A percentile compares a stretch with the other conserved stretches of the same genome.
These are phyloP conservation scores for Rosa persica DNA, from an alignment of 306 rosid species.

Conservation along the genomic window DNA sequence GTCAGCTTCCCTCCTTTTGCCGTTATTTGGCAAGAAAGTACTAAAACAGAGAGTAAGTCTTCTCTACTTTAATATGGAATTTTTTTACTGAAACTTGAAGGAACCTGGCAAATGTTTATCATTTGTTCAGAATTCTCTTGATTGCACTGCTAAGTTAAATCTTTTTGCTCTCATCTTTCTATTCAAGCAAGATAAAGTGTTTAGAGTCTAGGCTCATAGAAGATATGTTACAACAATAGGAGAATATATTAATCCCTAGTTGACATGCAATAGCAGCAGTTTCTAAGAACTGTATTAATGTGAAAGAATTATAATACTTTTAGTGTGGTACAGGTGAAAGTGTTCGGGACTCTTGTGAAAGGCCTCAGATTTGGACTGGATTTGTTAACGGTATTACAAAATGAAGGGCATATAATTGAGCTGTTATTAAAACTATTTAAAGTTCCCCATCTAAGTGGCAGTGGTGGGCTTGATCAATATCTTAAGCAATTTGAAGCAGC, in stretches of 20 bases:
- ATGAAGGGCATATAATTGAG: slow-evolving; percentile 49
- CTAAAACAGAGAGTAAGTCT: slow-evolving; percentile 80
- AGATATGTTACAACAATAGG: background rate
- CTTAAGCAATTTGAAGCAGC: slow-evolving; percentile 94
- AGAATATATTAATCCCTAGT: background rate
- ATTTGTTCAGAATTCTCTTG: background rate
- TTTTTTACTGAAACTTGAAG: background rate
- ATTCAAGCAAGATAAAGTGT: background rate
- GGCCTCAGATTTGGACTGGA: slow-evolving; percentile 80
- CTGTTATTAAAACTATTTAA: slow-evolving; percentile 52
- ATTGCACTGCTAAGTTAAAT: background rate
- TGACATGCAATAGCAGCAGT: background rate
- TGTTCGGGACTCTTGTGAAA: slow-evolving; percentile 79
- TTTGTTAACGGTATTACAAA: slow-evolving; percentile 62
- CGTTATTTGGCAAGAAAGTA: slow-evolving; percentile 66
- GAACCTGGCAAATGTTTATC: background rate
- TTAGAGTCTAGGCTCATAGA: background rate
- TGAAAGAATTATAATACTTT: slow-evolving; percentile 13
- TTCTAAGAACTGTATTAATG: background rate
- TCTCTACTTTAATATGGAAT: slow-evolving; percentile 9
- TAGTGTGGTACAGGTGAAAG: slow-evolving; percentile 65
- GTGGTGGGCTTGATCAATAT: slow-evolving; percentile 72
- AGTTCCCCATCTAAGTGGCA: slow-evolving; percentile 58
- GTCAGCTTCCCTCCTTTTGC: slow-evolving; percentile 63
- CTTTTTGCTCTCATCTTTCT: background rate